A percentile compares a stretch with the other conserved stretches of the same genome.
Evolutionary conservation across 257 asterid species (phyloP).

Genomic region (Solanum bulbocastanum): DNA sequence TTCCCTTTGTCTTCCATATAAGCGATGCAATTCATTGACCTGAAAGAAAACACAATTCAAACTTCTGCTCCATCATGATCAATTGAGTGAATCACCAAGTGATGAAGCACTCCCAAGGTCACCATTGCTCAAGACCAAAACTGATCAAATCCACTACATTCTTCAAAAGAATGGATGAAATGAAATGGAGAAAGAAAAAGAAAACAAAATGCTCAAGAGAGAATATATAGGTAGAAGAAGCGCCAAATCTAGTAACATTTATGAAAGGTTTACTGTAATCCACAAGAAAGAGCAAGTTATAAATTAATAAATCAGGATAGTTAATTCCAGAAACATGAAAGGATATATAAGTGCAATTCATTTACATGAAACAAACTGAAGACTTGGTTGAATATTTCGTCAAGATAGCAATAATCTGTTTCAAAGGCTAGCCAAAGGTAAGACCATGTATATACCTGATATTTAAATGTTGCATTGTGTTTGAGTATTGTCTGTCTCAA

Average conservation of each 20-base stretch:
- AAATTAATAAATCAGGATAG: background rate
- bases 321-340: background rate
- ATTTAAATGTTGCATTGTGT: conserved; percentile 64
- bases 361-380: background rate
- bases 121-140: background rate
- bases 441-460: conserved; percentile 40
- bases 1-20: conserved; percentile 56
- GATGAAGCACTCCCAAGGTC: background rate
- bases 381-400: background rate
- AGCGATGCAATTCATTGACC: conserved; percentile 72
- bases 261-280: background rate
- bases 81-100: background rate
- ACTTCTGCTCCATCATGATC: background rate
- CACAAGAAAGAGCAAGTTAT: background rate
- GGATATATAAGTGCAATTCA: background rate
- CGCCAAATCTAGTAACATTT: background rate
- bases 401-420: background rate
- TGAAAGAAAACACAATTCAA: conserved; percentile 8
- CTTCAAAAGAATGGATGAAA: background rate
- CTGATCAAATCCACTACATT: background rate
- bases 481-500: conserved; percentile 48
- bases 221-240: background rate
- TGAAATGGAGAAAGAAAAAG: background rate
- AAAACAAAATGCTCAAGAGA: background rate
- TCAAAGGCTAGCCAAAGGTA: background rate